A percentile compares a stretch with the other conserved stretches of the same genome.
Conservation (phyloP, 208 protist species). For the Trypanosoma mega region DNA sequence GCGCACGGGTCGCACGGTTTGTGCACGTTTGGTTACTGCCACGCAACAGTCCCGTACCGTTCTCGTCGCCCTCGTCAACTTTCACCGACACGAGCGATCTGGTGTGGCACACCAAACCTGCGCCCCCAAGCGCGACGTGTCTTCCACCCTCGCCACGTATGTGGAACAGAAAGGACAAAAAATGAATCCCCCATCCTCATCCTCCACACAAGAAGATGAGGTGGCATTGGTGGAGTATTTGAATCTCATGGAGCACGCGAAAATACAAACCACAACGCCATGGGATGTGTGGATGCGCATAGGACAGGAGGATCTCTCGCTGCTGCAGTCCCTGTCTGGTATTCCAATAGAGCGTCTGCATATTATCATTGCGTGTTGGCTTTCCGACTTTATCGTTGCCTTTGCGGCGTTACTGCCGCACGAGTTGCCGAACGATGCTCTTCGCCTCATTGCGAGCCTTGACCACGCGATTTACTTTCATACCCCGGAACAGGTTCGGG, state of each 20-base stretch:
- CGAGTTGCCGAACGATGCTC: constrained; percentile 20
- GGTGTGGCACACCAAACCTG: constrained; percentile 32
- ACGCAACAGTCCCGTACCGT: constrained; percentile 23
- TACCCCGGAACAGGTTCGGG: constrained; percentile 22
- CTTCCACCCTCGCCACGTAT: too few relatives aligned
- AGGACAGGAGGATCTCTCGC: background rate
- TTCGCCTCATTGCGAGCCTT: constrained; percentile 46
- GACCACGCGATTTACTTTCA: constrained; percentile 67
- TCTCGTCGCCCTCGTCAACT: constrained; percentile 30
- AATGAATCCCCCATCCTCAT: too few relatives aligned
- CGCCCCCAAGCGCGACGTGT: too few relatives aligned
- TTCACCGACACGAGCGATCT: constrained; percentile 27
- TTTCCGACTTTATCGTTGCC: constrained; percentile 45
- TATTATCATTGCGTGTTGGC: constrained; percentile 40
- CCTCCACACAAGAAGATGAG: too few relatives aligned
- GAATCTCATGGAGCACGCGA: constrained; percentile 12
- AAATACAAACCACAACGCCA: constrained; percentile 1
- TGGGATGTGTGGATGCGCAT: constrained; percentile 33
- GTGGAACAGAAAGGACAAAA: too few relatives aligned
- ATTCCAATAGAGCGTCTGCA: constrained; percentile 36
- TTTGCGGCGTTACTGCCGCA: constrained; percentile 30
- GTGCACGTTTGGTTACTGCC: constrained; percentile 25
- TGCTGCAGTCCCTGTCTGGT: constrained; percentile 10
- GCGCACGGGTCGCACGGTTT: constrained; percentile 34
- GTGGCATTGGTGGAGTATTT: constrained; percentile 15